Conservation (phyloP, 2,329 filamentous ascomycete species). For the Verticillium isaacii region DNA sequence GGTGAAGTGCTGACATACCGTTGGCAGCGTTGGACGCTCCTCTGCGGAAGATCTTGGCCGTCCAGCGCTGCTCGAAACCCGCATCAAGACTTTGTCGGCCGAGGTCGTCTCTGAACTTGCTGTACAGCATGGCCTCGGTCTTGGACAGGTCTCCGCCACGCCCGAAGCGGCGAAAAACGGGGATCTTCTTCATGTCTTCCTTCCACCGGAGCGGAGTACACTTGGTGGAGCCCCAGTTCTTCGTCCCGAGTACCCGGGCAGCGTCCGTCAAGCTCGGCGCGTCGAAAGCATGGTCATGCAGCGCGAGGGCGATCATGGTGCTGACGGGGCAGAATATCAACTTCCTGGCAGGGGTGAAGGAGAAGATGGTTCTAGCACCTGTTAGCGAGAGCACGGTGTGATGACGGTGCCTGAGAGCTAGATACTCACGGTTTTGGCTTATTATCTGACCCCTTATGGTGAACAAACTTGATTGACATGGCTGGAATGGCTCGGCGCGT, state of each 20-base stretch:
- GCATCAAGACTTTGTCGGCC: constrained; percentile 17
- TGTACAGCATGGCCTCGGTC: constrained; percentile 17
- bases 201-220: constrained; percentile 20
- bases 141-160: constrained; percentile 7
- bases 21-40: constrained; percentile 16
- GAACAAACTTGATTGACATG: constrained; percentile 24
- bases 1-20: constrained; percentile 11
- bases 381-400: not conserved
- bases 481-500: constrained; percentile 14
- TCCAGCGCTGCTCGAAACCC: constrained; percentile 13
- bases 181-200: constrained; percentile 18
- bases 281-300: constrained; percentile 19
- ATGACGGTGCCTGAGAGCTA: not conserved
- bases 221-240: constrained; percentile 10
- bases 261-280: constrained; percentile 15
- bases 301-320: constrained; percentile 18
- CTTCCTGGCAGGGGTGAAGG: constrained; percentile 18
- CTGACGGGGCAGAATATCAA: constrained; percentile 20
- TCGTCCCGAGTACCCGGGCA: constrained; percentile 11
- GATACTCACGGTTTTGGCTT: constrained; percentile 21
- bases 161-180: constrained; percentile 16
- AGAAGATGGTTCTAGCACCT: constrained; percentile 20
- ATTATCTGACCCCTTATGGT: constrained; percentile 22
- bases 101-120: constrained; percentile 20
- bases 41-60: constrained; percentile 12